Evolutionary conservation across 768 basidiomycete genomes (phyloP), one percentile per base, ranked within the genome.

Genomic region (Gloeostereum incarnatum): DNA sequence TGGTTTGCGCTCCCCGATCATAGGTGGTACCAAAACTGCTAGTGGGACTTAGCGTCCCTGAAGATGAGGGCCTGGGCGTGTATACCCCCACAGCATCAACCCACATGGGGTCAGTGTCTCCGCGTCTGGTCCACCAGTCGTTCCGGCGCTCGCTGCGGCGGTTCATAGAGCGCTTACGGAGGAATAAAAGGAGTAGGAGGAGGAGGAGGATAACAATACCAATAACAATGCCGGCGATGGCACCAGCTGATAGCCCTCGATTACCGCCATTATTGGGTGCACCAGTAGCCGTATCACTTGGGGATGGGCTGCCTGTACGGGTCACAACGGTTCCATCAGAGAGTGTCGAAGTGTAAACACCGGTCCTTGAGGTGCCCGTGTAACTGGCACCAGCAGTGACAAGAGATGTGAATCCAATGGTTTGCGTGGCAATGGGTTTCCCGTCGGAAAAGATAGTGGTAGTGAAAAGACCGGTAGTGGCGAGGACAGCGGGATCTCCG

Each of bases 1-100:
- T 54, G 25, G 50, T 57, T 24, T 43, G 50, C n/a, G 38, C 45
- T 8, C 61, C 61, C 16, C 68, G 68, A 38, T 77, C 74, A 48
- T 68, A 64, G n/a, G 67, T 71, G 13, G 79, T 80, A 13, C 67
- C 80, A 36, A 81, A 81, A 56, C 78, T 81, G 54, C 78, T 81
- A 35, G 76, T 65, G 2, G 60, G 53, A 33, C 58, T 65, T 31
- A 41, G 45, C 16, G 54, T 51, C 38, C 58, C 58, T 21, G 45
- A 50, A 31, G 43, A 43, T 40, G 22, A 49, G 41, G 19, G 20
- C 45, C 31, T 47, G 39, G 21, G 40, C 40, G 25, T 45, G 46
- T 35, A 34, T 22, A 3, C 37, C 48, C 21, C 35, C 31, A 23
- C 29, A 23, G 33, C 40, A 41, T 10, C 33, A 23, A n/a, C 25